These are phyloP conservation scores for Colletotrichum sp. DNA, from an alignment of 2,329 filamentous ascomycete species.

Conservation along the genomic window DNA sequence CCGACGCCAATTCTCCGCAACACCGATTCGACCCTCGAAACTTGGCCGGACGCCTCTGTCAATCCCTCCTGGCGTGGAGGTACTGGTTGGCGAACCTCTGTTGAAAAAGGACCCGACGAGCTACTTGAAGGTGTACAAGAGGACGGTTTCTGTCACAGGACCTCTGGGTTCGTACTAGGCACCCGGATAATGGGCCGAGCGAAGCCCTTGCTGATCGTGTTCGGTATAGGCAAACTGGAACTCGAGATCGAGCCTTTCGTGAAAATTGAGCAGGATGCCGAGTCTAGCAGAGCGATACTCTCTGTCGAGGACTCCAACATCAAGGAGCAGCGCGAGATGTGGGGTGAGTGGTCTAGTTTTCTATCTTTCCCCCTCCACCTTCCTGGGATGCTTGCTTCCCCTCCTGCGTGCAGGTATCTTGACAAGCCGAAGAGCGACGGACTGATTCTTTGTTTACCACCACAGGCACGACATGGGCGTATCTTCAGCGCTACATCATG, in stretches of 20 bases:
- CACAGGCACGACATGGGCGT: constrained; percentile 85
- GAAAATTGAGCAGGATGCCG: constrained; percentile 70
- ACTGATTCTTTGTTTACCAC: constrained; percentile 24
- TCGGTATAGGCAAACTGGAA: constrained; percentile 69
- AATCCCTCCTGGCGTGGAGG: constrained; percentile 82
- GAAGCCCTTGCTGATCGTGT: background rate
- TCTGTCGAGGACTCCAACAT: constrained; percentile 71
- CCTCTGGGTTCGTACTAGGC: constrained; percentile 69
- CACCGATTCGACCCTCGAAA: constrained; percentile 73
- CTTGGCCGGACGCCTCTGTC: constrained; percentile 83
- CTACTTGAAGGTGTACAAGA: constrained; percentile 65
- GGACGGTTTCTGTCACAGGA: constrained; percentile 77
- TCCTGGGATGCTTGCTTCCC: background rate
- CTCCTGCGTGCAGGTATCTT: background rate
- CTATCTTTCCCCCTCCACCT: background rate
- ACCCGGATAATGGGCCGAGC: background rate
- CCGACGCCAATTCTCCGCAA: constrained; percentile 73
- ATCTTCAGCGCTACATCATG: constrained; percentile 87
- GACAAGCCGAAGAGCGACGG: background rate
- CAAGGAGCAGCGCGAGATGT: constrained; percentile 89
- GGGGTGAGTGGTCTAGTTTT: constrained; percentile 66
- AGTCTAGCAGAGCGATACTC: constrained; percentile 68
- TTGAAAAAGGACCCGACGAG: constrained; percentile 60
- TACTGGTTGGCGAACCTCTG: constrained; percentile 70
- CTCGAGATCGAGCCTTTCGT: constrained; percentile 83